phyloP scores from a whole-genome alignment of 176 grass and related monocot genomes.

The Cymbopogon citratus region DNA sequence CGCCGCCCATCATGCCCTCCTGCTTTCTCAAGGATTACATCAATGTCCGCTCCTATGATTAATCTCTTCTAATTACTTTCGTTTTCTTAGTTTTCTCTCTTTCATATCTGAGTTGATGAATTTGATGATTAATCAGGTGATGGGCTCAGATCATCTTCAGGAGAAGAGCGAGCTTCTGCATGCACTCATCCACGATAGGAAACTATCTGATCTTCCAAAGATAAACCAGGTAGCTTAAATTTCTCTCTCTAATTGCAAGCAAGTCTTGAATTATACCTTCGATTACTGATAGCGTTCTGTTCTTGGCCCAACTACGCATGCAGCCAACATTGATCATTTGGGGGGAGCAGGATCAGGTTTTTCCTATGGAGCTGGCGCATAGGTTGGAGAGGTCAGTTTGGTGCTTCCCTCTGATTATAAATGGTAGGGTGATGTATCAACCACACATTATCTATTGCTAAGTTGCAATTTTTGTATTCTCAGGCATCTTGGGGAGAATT shows the following conservation, averaged over 20 bases:
- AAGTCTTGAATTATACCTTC: background rate
- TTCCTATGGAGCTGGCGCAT: constrained; percentile 77
- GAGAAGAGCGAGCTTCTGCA: constrained; percentile 70
- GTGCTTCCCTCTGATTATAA: background rate
- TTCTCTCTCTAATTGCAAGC: background rate
- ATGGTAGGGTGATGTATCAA: background rate
- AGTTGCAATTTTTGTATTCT: background rate
- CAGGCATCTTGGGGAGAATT: constrained; percentile 67
- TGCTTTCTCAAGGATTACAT: constrained; percentile 77
- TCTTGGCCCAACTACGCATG: constrained; percentile 15
- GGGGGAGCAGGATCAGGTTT: constrained; percentile 81
- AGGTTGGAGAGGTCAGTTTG: constrained; percentile 67
- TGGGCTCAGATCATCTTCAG: constrained; percentile 64
- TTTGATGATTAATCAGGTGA: constrained; percentile 37
- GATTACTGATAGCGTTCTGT: background rate
- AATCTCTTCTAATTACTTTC: background rate
- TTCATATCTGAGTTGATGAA: background rate
- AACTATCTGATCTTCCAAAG: constrained; percentile 67
- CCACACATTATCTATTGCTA: background rate
- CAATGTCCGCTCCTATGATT: constrained; percentile 12
- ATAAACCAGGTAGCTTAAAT: constrained; percentile 56
- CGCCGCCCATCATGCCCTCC: constrained; percentile 68
- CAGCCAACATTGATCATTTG: constrained; percentile 77
- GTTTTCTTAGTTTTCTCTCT: background rate
- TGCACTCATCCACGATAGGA: constrained; percentile 55